Conservation (phyloP, 2,329 filamentous ascomycete genomes). For the Sclerotinia trifoliorum region DNA sequence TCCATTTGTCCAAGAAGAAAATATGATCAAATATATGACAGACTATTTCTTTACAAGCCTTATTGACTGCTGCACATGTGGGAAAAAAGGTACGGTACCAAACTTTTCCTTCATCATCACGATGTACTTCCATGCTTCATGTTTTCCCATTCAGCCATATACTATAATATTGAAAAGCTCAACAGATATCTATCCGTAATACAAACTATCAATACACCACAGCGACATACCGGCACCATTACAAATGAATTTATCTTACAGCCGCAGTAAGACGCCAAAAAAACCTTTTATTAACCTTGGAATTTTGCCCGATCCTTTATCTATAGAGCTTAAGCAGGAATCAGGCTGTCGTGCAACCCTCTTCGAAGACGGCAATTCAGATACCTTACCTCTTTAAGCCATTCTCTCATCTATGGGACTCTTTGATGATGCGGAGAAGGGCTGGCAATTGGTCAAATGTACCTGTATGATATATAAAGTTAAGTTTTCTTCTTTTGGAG, state of each 20-base stretch:
- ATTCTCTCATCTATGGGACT: background rate
- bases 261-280: slow-evolving; percentile 21
- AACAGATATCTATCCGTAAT: background rate
- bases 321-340: slow-evolving; percentile 1
- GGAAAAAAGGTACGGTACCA: background rate
- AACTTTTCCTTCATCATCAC: background rate
- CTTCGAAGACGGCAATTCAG: slow-evolving; percentile 18
- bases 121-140: background rate
- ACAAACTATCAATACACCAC: background rate
- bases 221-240: background rate
- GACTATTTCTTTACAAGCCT: background rate
- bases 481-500: background rate
- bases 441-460: background rate
- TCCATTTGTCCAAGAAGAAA: background rate
- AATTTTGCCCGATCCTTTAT: background rate
- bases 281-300: background rate
- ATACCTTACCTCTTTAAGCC: slow-evolving; percentile 2
- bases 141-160: background rate
- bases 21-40: slow-evolving; percentile 11
- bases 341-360: slow-evolving; percentile 5
- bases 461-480: background rate
- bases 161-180: background rate
- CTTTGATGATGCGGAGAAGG: slow-evolving; percentile 18
- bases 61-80: background rate
- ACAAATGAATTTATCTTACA: background rate